Evolutionary conservation across 345 rosid genomes (phyloP).

Genomic region (Eucalyptus microcorys): DNA sequence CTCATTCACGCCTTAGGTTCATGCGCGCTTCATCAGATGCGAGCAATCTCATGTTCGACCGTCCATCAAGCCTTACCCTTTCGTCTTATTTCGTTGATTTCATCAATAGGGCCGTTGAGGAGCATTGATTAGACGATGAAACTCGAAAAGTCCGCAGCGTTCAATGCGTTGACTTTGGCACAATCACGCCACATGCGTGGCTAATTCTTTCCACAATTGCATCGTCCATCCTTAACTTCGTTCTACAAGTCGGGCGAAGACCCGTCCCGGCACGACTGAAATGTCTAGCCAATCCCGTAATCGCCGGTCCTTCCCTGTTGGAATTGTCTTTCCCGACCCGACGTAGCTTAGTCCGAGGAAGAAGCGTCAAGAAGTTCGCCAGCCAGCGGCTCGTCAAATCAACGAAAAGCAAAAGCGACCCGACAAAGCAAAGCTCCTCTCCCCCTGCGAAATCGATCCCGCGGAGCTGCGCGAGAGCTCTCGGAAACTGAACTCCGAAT

Average conservation of each 20-base stretch:
- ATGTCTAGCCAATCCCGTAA: neutral
- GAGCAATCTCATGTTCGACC: neutral
- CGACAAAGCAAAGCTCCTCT: neutral
- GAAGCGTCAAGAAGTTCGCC: neutral
- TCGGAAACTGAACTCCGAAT: neutral
- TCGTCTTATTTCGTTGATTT: neutral
- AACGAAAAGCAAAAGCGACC: neutral
- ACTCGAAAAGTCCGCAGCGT: neutral
- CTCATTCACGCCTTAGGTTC: neutral
- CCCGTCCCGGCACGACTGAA: neutral
- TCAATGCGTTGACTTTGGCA: neutral
- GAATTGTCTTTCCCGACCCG: neutral
- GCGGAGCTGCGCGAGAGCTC: neutral
- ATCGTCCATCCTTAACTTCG: neutral
- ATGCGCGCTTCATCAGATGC: accelerated
- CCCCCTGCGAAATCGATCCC: neutral
- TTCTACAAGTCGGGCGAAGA: neutral
- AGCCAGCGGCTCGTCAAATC: neutral
- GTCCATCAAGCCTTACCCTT: neutral
- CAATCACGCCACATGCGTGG: neutral
- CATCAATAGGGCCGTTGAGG: neutral
- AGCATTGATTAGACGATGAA: neutral
- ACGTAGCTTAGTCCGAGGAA: neutral
- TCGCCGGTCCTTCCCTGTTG: neutral
- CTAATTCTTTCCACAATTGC: neutral